Base-by-base conservation (phyloP, 441 rosid species). In the Pelargonium myrrhifolium region DNA sequence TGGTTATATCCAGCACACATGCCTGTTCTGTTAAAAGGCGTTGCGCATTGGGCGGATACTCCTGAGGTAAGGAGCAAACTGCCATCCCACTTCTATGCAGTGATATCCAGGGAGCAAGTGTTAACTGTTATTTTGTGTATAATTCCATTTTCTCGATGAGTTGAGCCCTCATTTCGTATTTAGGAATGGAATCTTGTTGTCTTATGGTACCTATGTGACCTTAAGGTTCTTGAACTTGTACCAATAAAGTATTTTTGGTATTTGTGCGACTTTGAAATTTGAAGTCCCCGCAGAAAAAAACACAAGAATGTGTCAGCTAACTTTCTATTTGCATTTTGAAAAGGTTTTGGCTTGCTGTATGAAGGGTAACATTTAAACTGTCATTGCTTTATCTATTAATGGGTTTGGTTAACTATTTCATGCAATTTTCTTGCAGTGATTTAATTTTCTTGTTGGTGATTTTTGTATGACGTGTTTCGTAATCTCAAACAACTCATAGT, bases 1-100 rank as follows among this genome's bases (percentile, higher is more conserved):
- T 96, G 98, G 99, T 84, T 96, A 51, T 96, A 96, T 84, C 98
- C 99, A 62, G 83, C 86, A 39, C 98, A 93, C 84, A 81, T 93
- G 92, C 95, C 98, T 61, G 85, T 91, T 81, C 89, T 96, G 70
- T 83, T 91, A 82, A 93, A 86, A 83, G 94, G 90, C 75, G 81
- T 96, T 71, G 81, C 96, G 21, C 92, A 89, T 72, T 96, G 97
- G 98, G 81, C 91, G 53, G 98, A 96, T 83, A 85, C 97, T 17
- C 98, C 99, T 2, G 97, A 91, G 98, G 99, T 96, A 88, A 71
- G 71, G 65, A 62, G 40, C 28, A 35, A 61, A 28, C 64, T 61
- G 31, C 64, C 42, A 26, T 61, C n/a, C 31, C 17, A 63, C 66
- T 17, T 63, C 43, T 45, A 62, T 62, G 37, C 14, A 24, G 17